Conservation (phyloP, 2,329 filamentous ascomycete species). For the Didymella pomorum region DNA sequence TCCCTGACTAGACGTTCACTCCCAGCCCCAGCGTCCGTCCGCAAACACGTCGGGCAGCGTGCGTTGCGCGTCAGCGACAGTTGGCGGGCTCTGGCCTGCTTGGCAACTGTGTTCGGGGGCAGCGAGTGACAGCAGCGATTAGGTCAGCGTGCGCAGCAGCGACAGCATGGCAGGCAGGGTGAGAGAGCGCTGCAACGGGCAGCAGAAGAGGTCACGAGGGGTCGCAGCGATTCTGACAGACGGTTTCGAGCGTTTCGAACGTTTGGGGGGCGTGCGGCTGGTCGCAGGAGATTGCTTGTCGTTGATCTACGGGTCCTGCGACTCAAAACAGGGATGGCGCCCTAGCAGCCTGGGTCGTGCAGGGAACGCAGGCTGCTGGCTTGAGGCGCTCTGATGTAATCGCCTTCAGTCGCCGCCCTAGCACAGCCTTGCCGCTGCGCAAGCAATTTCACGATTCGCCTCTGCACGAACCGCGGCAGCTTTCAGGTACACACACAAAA, state of each 20-base stretch:
- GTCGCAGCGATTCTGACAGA: slow-evolving; percentile 2
- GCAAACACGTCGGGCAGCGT: slow-evolving; percentile 14
- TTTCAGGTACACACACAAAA: slow-evolving; percentile 8
- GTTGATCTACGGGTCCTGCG: slow-evolving; percentile 19
- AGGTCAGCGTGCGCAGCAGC: slow-evolving; percentile 28
- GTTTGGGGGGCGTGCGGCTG: slow-evolving; percentile 14
- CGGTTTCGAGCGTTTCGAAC: slow-evolving; percentile 17
- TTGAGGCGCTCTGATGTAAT: slow-evolving; percentile 19
- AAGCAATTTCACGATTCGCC: slow-evolving; percentile 16
- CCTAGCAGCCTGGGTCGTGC: background rate
- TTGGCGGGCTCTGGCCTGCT: slow-evolving; percentile 11
- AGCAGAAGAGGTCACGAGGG: slow-evolving; percentile 11
- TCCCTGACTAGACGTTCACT: slow-evolving; percentile 18
- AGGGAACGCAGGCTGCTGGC: slow-evolving; percentile 13
- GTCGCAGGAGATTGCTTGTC: slow-evolving; percentile 33
- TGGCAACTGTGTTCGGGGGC: slow-evolving; percentile 10
- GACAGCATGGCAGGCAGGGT: slow-evolving; percentile 23
- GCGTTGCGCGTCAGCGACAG: slow-evolving; percentile 21
- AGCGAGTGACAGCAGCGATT: slow-evolving; percentile 22
- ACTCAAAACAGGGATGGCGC: slow-evolving; percentile 30
- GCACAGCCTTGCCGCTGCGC: slow-evolving; percentile 22
- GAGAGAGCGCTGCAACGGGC: slow-evolving; percentile 12
- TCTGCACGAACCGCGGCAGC: slow-evolving; percentile 15
- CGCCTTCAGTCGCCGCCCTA: slow-evolving; percentile 17
- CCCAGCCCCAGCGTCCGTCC: slow-evolving; percentile 16